A percentile compares a stretch with the other conserved stretches of the same genome.
Evolutionary conservation across 495 filamentous ascomycete genomes (phyloP).

Genomic region (Hyaloscypha variabilis): DNA sequence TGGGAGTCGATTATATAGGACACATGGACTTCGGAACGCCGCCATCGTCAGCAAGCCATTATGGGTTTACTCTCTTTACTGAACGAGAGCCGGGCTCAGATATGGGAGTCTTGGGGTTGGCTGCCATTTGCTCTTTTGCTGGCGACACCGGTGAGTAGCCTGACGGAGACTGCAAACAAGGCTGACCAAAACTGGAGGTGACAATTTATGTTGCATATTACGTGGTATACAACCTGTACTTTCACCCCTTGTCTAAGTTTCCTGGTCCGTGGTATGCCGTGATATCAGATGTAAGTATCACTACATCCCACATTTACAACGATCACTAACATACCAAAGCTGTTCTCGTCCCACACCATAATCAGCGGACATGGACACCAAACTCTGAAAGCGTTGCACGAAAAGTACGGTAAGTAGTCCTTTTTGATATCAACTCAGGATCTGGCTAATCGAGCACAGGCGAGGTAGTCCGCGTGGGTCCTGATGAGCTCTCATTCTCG

Average conservation of each 20-base stretch:
- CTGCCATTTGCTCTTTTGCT: not conserved
- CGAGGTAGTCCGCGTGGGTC: constrained; percentile 32
- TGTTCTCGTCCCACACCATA: too few species aligned
- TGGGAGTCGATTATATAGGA: not conserved
- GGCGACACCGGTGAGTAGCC: too few species aligned
- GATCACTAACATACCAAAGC: too few species aligned
- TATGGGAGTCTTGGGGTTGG: not conserved
- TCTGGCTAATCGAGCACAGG: constrained; percentile 50
- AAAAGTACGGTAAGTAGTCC: constrained; percentile 52
- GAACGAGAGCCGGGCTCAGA: not conserved
- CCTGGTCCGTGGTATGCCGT: not conserved
- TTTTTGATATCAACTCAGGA: constrained; percentile 52
- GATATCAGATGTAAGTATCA: not conserved
- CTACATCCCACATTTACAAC: too few species aligned
- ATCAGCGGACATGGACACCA: too few species aligned
- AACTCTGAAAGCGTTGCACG: constrained; percentile 36
- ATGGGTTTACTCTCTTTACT: not conserved
- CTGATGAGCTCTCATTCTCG: constrained; percentile 12
- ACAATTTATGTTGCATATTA: too few species aligned
- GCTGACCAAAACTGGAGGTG: too few species aligned
- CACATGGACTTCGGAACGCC: not conserved
- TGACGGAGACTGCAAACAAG: too few species aligned
- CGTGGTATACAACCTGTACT: not conserved
- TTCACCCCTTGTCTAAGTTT: not conserved
- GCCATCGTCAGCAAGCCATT: not conserved